These are phyloP conservation scores for Russula griseocarnosa DNA, from an alignment of 768 basidiomycete genomes.

Conservation along the genomic window DNA sequence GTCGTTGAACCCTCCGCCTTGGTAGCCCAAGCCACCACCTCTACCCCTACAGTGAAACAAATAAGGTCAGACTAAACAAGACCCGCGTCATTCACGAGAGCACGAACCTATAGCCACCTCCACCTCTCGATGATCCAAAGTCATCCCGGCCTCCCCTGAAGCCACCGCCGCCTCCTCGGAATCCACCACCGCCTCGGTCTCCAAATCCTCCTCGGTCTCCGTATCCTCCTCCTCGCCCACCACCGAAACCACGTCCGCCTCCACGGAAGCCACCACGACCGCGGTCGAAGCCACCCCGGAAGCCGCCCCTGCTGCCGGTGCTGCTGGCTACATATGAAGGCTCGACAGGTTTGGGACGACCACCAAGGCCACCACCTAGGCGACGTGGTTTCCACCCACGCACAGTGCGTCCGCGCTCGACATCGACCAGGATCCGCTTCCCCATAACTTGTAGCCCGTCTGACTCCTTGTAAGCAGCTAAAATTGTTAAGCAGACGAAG, in stretches of 20 bases:
- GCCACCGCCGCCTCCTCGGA: slow-evolving; percentile 31
- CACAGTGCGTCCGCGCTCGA: slow-evolving; percentile 96
- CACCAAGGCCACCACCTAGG: slow-evolving; percentile 98
- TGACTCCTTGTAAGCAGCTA: slow-evolving; percentile 97
- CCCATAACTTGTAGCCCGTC: slow-evolving; percentile 95
- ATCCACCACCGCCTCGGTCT: slow-evolving; percentile 29
- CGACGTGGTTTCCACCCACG: slow-evolving; percentile 98
- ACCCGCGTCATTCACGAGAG: background rate
- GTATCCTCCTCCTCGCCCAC: slow-evolving; percentile 32
- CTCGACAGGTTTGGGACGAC: slow-evolving; percentile 77
- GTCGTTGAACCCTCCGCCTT: slow-evolving; percentile 28
- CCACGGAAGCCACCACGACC: slow-evolving; percentile 32
- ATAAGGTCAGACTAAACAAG: background rate
- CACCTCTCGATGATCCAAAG: slow-evolving; percentile 30
- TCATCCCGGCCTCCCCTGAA: slow-evolving; percentile 33
- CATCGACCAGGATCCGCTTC: slow-evolving; percentile 94
- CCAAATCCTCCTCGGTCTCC: slow-evolving; percentile 34
- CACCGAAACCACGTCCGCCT: slow-evolving; percentile 36
- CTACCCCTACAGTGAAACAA: slow-evolving; percentile 19
- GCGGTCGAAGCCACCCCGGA: slow-evolving; percentile 36
- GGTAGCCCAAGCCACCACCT: slow-evolving; percentile 30
- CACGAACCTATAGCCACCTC: slow-evolving; percentile 33
- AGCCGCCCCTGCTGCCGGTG: slow-evolving; percentile 37
- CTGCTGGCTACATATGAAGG: slow-evolving; percentile 30
- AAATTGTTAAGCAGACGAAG: slow-evolving; percentile 29